phyloP scores from a whole-genome alignment of 345 rosid species.

The Eucalyptus marginata region DNA sequence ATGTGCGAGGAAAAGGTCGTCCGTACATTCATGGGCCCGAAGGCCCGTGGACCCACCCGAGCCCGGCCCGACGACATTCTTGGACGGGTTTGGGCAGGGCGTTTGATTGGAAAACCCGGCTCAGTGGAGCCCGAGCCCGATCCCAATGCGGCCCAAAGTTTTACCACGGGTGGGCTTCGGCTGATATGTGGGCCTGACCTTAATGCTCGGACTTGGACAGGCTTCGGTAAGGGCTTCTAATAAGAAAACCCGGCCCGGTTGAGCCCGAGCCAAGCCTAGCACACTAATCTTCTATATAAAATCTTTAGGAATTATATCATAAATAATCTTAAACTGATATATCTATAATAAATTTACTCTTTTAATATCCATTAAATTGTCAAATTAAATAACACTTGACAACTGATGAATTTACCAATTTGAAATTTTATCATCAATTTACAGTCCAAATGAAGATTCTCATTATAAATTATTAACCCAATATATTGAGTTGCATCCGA shows the following conservation, averaged over 20 bases:
- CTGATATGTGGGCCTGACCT: neutral
- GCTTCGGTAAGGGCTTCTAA: neutral
- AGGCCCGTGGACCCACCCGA: neutral
- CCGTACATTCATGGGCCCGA: neutral
- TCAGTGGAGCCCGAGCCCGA: neutral
- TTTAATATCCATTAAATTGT: no score
- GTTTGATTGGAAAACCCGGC: neutral
- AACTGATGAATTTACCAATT: accelerated
- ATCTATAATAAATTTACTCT: accelerated
- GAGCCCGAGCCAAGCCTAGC: neutral
- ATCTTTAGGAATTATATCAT: no score
- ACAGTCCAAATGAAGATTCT: accelerated
- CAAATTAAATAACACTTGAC: accelerated
- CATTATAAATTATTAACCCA: no score
- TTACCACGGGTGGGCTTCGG: neutral
- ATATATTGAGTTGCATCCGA: accelerated
- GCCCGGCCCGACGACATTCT: neutral
- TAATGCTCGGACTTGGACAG: neutral
- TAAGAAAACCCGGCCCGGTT: neutral
- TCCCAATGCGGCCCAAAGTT: accelerated
- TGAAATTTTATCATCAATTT: accelerated
- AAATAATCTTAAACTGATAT: no score
- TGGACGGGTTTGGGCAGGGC: neutral
- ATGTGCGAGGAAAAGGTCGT: accelerated
- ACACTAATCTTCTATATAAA: neutral